A percentile compares a stretch with the other conserved stretches of the same genome.
Conservation (phyloP, 2,329 filamentous ascomycete species). For the Davidsoniella australis region DNA sequence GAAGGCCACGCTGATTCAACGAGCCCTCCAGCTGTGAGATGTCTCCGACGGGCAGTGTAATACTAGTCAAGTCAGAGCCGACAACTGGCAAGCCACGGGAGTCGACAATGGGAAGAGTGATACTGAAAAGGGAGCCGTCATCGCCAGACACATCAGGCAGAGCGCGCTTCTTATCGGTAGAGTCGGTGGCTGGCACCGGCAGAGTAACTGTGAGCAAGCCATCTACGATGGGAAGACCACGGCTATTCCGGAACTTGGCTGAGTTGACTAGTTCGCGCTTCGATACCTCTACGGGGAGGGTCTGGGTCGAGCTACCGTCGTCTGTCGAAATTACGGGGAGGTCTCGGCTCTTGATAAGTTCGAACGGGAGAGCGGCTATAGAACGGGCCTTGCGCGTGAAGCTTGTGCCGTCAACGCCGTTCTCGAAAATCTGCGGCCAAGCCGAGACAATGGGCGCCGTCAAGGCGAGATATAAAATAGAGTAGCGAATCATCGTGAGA, state of each 20-base stretch:
- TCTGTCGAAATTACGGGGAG: background rate
- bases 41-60: slow-evolving; percentile 4
- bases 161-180: background rate
- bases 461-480: slow-evolving; percentile 6
- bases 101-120: slow-evolving; percentile 8
- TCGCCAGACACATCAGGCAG: background rate
- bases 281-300: background rate
- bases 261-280: slow-evolving; percentile 3
- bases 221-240: slow-evolving; percentile 1
- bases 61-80: slow-evolving; percentile 5
- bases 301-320: background rate
- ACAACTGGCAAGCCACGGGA: slow-evolving; percentile 7
- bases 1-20: slow-evolving; percentile 4
- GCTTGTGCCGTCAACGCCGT: background rate
- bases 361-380: background rate
- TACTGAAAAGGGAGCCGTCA: background rate
- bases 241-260: background rate
- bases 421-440: slow-evolving; percentile 12
- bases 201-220: slow-evolving; percentile 3
- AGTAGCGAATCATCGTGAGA: slow-evolving; percentile 6
- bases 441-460: slow-evolving; percentile 7
- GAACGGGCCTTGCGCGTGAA: too few species aligned
- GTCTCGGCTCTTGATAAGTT: background rate
- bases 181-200: slow-evolving; percentile 1
- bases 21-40: background rate